phyloP scores from a whole-genome alignment of 225 moss, liverwort and hornwort species.

The Physcomitrellopsis africana region DNA sequence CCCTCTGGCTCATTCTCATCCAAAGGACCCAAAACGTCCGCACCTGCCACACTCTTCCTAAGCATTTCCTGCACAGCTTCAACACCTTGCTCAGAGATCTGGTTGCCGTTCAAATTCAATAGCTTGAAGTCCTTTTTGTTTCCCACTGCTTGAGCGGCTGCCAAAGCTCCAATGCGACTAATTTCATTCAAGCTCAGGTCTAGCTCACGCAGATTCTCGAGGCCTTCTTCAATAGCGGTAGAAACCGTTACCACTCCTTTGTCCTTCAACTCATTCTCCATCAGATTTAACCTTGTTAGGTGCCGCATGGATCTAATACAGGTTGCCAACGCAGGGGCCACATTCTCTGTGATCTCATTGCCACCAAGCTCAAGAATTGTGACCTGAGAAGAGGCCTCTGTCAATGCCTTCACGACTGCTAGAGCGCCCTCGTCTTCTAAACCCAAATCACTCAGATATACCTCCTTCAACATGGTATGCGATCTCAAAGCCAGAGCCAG shows the following conservation, averaged over 20 bases:
- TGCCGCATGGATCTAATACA: constrained; percentile 65
- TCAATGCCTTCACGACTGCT: constrained; percentile 65
- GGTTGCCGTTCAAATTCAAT: constrained; percentile 81
- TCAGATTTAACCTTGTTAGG: constrained; percentile 68
- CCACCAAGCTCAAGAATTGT: constrained; percentile 81
- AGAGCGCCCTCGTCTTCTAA: constrained; percentile 82
- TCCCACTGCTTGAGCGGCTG: constrained; percentile 65
- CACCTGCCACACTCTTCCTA: constrained; percentile 52
- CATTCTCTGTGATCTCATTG: constrained; percentile 78
- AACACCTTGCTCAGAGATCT: constrained; percentile 74
- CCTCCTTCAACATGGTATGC: constrained; percentile 71
- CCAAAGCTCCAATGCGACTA: constrained; percentile 70
- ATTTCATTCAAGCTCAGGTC: constrained; percentile 80
- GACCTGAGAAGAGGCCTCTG: constrained; percentile 58
- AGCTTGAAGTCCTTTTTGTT: constrained; percentile 49
- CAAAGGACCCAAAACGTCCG: constrained; percentile 55
- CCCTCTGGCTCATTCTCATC: constrained; percentile 84
- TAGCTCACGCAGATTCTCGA: constrained; percentile 55
- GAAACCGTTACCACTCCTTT: constrained; percentile 69
- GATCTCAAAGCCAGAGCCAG: constrained; percentile 66
- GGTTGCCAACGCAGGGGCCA: constrained; percentile 66
- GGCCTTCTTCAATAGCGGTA: constrained; percentile 60
- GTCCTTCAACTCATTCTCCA: constrained; percentile 93
- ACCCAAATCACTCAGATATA: constrained; percentile 81
- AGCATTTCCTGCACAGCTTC: constrained; percentile 62